These are phyloP conservation scores for Blastocystis hominis DNA, from an alignment of 352 stramenopile genomes.

Conservation along the genomic window DNA sequence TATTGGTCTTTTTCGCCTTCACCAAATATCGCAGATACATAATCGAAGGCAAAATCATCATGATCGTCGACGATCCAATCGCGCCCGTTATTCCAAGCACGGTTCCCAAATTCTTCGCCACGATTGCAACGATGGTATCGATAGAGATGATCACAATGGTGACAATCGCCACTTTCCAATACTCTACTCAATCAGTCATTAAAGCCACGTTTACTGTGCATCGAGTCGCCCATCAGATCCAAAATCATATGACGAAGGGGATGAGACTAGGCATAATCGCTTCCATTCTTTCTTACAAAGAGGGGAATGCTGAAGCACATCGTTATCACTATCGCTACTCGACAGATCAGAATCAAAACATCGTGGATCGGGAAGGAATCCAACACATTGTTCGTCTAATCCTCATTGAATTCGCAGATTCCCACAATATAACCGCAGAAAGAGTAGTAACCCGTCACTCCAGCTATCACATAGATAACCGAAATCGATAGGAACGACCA, in stretches of 20 bases:
- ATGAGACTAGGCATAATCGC: background rate
- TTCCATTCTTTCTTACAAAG: background rate
- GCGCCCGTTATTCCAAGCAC: slow-evolving; percentile 30
- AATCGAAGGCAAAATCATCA: slow-evolving; percentile 40
- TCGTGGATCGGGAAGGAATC: slow-evolving; percentile 29
- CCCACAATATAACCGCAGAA: slow-evolving; percentile 41
- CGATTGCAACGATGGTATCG: background rate
- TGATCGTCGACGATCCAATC: slow-evolving; percentile 31
- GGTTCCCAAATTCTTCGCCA: slow-evolving; percentile 10
- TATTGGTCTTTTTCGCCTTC: background rate
- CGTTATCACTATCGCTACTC: slow-evolving; percentile 12
- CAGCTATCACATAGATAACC: slow-evolving; percentile 3
- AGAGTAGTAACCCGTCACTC: slow-evolving; percentile 15
- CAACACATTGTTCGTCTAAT: slow-evolving; percentile 15
- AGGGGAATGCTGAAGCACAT: slow-evolving; percentile 48
- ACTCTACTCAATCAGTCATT: background rate
- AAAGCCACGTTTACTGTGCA: background rate
- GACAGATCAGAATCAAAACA: slow-evolving; percentile 35
- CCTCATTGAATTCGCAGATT: background rate
- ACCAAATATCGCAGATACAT: slow-evolving; percentile 21
- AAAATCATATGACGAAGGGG: slow-evolving; percentile 46
- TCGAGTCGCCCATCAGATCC: background rate
- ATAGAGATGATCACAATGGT: slow-evolving; percentile 23
- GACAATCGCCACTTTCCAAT: background rate
- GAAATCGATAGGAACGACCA: slow-evolving; percentile 29